Conservation (phyloP, 306 rosid species). For the Casuarina glauca region DNA sequence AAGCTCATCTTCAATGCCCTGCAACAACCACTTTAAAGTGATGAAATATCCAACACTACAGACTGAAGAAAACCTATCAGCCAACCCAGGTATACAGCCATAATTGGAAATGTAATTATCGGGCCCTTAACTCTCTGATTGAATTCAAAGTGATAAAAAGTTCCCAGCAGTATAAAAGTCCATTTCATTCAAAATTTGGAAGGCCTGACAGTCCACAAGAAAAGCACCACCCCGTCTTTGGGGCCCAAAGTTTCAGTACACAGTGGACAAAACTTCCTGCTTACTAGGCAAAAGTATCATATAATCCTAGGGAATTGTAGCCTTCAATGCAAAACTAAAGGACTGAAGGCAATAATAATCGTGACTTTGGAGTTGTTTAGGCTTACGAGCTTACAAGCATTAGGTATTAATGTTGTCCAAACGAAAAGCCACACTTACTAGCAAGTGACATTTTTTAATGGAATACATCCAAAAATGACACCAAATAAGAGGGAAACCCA, state of each 20-base stretch:
- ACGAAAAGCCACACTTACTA: not conserved
- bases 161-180: not conserved
- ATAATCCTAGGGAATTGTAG: not conserved
- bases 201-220: constrained; percentile 2
- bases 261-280: not conserved
- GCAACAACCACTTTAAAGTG: constrained; percentile 36
- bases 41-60: not conserved
- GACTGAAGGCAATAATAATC: not conserved
- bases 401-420: not conserved
- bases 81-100: not conserved
- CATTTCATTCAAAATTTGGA: not conserved
- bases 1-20: constrained; percentile 67
- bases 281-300: not conserved
- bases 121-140: not conserved
- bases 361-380: not conserved
- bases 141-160: not conserved
- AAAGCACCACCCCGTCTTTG: not conserved
- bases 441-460: not conserved
- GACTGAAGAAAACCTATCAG: not conserved
- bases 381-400: not conserved
- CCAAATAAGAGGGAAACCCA: constrained; percentile 4
- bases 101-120: not conserved
- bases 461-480: constrained; percentile 2
- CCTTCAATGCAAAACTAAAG: not conserved
- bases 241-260: not conserved